phyloP scores from a whole-genome alignment of 257 asterid genomes.

The Leptodermis oblonga region DNA sequence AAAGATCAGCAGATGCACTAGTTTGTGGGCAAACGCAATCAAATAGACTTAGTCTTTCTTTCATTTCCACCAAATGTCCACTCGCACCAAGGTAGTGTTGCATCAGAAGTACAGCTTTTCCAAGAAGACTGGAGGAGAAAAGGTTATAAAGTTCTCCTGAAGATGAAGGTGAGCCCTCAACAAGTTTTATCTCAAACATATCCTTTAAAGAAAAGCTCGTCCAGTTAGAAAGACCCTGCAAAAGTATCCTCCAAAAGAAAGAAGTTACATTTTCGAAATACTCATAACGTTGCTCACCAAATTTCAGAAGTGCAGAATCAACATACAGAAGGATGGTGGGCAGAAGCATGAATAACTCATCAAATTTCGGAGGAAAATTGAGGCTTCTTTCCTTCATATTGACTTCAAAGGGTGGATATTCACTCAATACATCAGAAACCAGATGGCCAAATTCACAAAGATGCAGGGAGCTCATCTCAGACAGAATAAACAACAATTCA shows the following conservation, averaged over 20 bases:
- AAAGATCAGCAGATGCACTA: constrained; percentile 40
- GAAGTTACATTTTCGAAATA: constrained; percentile 36
- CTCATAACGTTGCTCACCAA: constrained; percentile 36
- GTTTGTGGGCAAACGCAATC: constrained; percentile 51
- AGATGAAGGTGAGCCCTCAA: constrained; percentile 38
- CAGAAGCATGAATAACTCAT: constrained; percentile 62
- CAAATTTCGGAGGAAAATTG: constrained; percentile 35
- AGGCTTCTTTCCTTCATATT: constrained; percentile 27
- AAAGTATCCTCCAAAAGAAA: constrained; percentile 47
- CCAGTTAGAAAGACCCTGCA: constrained; percentile 58
- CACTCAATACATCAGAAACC: constrained; percentile 41
- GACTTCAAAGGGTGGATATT: constrained; percentile 26
- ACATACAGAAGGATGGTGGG: constrained; percentile 58
- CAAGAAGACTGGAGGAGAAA: constrained; percentile 64
- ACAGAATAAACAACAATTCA: constrained; percentile 51
- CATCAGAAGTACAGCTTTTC: constrained; percentile 50
- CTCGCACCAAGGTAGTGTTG: constrained; percentile 34
- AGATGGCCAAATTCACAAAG: constrained; percentile 59
- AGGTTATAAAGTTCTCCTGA: constrained; percentile 41
- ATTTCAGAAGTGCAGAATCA: constrained; percentile 38
- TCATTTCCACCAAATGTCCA: constrained; percentile 36
- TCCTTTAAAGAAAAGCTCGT: constrained; percentile 41
- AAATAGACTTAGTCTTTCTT: constrained; percentile 51
- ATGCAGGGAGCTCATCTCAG: constrained; percentile 58
- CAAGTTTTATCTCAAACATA: constrained; percentile 40